Conservation (phyloP, 2,329 filamentous ascomycete genomes). For the Talaromyces sp. region DNA sequence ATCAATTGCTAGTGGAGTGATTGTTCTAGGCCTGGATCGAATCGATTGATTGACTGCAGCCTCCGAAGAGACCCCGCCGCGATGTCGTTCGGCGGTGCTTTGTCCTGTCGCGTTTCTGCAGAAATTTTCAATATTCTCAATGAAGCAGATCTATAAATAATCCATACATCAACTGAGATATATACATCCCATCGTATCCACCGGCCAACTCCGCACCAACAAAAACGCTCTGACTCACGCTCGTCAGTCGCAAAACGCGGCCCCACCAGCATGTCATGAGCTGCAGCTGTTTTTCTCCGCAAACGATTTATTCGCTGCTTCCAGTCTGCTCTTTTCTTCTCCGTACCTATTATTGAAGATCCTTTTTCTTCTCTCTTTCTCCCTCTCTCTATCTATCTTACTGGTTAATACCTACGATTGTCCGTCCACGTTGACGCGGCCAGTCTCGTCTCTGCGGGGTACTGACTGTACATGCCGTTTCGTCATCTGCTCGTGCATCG, state of each 20-base stretch:
- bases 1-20: no score
- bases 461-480: neutral
- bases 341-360: neutral
- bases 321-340: neutral
- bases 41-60: no score
- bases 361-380: neutral
- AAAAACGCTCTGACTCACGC: neutral
- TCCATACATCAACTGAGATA: neutral
- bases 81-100: neutral
- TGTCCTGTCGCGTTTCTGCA: neutral
- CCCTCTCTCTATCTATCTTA: neutral
- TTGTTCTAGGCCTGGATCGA: no score
- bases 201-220: neutral
- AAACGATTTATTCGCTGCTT: neutral
- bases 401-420: neutral
- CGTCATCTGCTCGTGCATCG: neutral
- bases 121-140: neutral
- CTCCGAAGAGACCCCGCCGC: neutral
- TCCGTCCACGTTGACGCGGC: neutral
- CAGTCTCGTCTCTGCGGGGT: neutral
- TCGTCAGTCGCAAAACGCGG: neutral
- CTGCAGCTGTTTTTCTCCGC: neutral
- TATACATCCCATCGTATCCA: neutral
- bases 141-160: neutral
- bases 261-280: neutral